Base-by-base conservation (phyloP, 2,329 filamentous ascomycete species). In the Arthrobotrys conoides region DNA sequence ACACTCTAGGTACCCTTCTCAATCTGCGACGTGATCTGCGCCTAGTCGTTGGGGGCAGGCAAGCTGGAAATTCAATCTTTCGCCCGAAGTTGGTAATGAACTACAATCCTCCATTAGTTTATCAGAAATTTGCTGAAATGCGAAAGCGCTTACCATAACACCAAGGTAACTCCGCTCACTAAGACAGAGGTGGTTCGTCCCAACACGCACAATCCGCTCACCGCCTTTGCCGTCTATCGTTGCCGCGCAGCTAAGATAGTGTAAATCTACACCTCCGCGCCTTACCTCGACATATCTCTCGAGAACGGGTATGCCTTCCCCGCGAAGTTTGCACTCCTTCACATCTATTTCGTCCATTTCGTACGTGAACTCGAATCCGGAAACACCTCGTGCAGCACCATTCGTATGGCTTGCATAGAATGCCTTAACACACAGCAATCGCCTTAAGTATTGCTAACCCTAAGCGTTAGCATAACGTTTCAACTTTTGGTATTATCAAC, bases 321-420 rank as follows among this genome's bases (percentile, higher is more conserved):
- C 68, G 20, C 68, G 61, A 38, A 78, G 68, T 49, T 67, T 72
- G 27, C 75, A 78, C 20, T 78, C 75, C 33, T 36, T 69, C 20
- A 78, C 68, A 59, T 78, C 75, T 8, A 36, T 51, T 41, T 78
- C 75, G 38, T 78, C 75, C 75, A 78, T 78, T 64, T 78, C 75
- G 20, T 78, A 78, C 30, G 75, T 72, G 30, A 78, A 78, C 44
- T 78, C 75, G 30, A 78, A 78, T 4, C 75, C 75, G 6, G 75
- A 78, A 33, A 78, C 75, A 10, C 75, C 68, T 44, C 75, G 68
- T 14, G 75, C 75, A 3, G 68, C 68, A 9, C 68, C 68, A 59
- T 78, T 78, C 1, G 75, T 78, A 48, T 78, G 75, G 44, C 68
- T 78, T 12, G 75, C 69, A 55, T 78, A 78, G 49, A 78, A 78